Percentiles rank a stretch among this genome's conserved stretches.
Conservation (phyloP, 164 flowering plant genomes). For the Umbilicus rupestris region DNA sequence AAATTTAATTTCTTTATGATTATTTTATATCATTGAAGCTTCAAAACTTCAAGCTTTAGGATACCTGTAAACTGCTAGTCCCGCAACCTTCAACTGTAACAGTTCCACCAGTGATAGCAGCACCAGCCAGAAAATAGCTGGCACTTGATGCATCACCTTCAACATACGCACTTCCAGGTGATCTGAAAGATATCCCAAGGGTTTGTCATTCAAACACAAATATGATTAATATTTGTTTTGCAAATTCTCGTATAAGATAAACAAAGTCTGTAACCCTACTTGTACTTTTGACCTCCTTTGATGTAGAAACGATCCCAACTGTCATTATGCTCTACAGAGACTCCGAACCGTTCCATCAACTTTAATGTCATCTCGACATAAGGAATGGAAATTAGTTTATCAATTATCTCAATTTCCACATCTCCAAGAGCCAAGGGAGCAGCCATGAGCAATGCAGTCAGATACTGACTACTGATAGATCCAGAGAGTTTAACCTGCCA, state of each 20-base stretch:
- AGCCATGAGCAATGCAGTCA: slow-evolving; percentile 96
- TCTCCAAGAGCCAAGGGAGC: slow-evolving; percentile 93
- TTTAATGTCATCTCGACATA: slow-evolving; percentile 98
- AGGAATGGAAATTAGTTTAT: slow-evolving; percentile 86
- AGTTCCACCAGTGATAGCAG: slow-evolving; percentile 96
- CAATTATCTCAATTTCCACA: slow-evolving; percentile 89
- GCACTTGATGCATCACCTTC: slow-evolving; percentile 99
- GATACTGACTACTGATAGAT: slow-evolving; percentile 87
- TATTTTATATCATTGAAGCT: neutral
- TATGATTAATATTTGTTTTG: neutral
- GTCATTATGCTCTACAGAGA: slow-evolving; percentile 58
- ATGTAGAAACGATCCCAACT: slow-evolving; percentile 80
- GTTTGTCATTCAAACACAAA: neutral
- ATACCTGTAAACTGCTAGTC: slow-evolving; percentile 93
- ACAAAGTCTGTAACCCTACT: slow-evolving; percentile 33
- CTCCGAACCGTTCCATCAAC: slow-evolving; percentile 93
- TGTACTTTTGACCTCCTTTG: slow-evolving; percentile 89
- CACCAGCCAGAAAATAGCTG: slow-evolving; percentile 98
- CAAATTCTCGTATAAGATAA: neutral
- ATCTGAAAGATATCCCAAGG: slow-evolving; percentile 30
- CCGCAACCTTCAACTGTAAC: slow-evolving; percentile 98
- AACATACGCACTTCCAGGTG: slow-evolving; percentile 88
- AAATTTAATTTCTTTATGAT: neutral
- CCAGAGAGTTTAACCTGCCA: slow-evolving; percentile 95
- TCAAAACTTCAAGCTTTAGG: neutral